These are phyloP conservation scores for Quercus berberidifolia DNA, from an alignment of 306 rosid genomes.

Conservation along the genomic window DNA sequence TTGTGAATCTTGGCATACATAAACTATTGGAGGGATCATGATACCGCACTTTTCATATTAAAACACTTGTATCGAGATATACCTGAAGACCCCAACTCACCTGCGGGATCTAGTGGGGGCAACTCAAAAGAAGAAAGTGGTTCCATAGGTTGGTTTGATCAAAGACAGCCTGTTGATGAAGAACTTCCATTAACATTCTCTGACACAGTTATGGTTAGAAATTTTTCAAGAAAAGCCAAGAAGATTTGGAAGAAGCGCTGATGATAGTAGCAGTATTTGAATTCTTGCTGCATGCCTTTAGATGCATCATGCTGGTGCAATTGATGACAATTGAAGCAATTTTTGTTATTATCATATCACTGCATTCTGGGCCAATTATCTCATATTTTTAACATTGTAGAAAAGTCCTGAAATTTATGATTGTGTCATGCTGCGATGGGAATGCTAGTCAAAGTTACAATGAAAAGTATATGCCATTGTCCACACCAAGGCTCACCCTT, in stretches of 20 bases:
- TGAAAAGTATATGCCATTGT: too few species aligned
- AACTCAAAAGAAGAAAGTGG: conserved; percentile 28
- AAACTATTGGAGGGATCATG: conserved; percentile 91
- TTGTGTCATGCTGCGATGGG: too few species aligned
- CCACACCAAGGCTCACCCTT: too few species aligned
- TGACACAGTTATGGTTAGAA: conserved; percentile 37
- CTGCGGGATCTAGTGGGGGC: conserved; percentile 12
- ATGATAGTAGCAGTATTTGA: neutral
- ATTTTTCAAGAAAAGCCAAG: conserved; percentile 53
- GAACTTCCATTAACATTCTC: conserved; percentile 79
- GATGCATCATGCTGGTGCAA: too few species aligned
- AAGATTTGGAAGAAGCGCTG: conserved; percentile 24
- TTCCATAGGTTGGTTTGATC: conserved; percentile 43
- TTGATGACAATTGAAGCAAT: too few species aligned
- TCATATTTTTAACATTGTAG: too few species aligned
- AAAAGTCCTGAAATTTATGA: too few species aligned
- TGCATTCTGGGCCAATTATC: too few species aligned
- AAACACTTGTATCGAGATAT: conserved; percentile 65
- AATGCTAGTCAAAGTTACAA: too few species aligned
- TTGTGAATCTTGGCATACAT: conserved; percentile 31
- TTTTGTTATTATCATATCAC: too few species aligned
- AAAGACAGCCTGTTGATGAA: conserved; percentile 52
- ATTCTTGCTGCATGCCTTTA: neutral
- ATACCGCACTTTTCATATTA: conserved; percentile 80
- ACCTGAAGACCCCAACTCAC: conserved; percentile 44